Percentiles rank a stretch among this genome's conserved stretches.
phyloP scores from a whole-genome alignment of 192 early-diverging fungal species.

The Martensiomyces pterosporus region DNA sequence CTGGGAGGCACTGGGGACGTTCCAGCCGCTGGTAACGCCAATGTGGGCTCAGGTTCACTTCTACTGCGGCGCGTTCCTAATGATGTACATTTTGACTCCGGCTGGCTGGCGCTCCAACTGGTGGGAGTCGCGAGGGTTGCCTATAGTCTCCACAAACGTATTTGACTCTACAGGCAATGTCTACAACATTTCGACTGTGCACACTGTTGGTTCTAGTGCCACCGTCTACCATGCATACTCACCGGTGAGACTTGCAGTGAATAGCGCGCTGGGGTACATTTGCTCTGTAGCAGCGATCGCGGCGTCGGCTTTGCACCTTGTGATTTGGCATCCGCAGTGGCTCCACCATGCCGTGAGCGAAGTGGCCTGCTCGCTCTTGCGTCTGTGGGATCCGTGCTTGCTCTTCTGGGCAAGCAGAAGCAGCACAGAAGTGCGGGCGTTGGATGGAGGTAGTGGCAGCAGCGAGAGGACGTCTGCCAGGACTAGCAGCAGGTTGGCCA shows the following conservation, averaged over 20 bases:
- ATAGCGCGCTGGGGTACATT: slow-evolving; percentile 43
- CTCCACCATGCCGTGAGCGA: slow-evolving; percentile 14
- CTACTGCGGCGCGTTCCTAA: slow-evolving; percentile 59
- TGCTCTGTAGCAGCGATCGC: slow-evolving; percentile 41
- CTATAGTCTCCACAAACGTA: slow-evolving; percentile 60
- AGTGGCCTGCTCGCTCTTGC: slow-evolving; percentile 18
- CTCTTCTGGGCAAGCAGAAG: slow-evolving; percentile 11
- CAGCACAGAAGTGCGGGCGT: not conserved
- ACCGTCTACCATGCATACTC: slow-evolving; percentile 31
- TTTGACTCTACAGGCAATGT: slow-evolving; percentile 54
- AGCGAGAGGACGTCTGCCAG: no score
- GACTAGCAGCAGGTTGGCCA: not conserved
- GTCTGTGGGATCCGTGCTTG: slow-evolving; percentile 37
- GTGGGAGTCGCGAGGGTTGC: slow-evolving; percentile 55
- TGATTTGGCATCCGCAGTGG: slow-evolving; percentile 42
- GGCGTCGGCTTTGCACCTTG: slow-evolving; percentile 33
- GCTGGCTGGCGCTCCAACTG: slow-evolving; percentile 60
- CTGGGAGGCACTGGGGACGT: slow-evolving; percentile 58
- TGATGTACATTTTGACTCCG: slow-evolving; percentile 71
- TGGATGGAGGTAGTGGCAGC: not conserved
- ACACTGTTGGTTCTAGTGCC: slow-evolving; percentile 1
- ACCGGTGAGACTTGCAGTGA: slow-evolving; percentile 42
- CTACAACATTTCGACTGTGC: slow-evolving; percentile 56
- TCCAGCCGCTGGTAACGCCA: slow-evolving; percentile 67
- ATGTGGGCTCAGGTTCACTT: slow-evolving; percentile 67